Evolutionary conservation across 2,329 filamentous ascomycete genomes (phyloP), one percentile per base, ranked within the genome.

Genomic region (Rutstroemia sp.): DNA sequence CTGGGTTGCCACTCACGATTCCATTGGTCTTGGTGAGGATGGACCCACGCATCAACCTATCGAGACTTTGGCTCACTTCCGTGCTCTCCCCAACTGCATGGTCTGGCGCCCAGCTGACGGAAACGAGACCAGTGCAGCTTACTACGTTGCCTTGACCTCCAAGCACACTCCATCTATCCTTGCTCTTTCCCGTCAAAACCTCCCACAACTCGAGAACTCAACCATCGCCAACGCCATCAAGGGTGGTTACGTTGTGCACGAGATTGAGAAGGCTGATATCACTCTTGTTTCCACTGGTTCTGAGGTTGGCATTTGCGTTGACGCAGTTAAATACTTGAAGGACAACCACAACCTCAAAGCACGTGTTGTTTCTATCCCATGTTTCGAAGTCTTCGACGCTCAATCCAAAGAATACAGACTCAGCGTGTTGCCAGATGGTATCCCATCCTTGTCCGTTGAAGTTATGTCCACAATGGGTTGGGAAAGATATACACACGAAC

Each of bases 401-500:
- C 94, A 99, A 79, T 69, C 80, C 73, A 95, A 96, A 87, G 91
- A 92, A 64, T 99, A 99, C 86, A 86, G 86, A 73, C 87, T 99
- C 66, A 87, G 85, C 65, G 88, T 96, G 64, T 84, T 99, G 62
- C 94, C 92, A 68, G 91, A 96, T 72, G 92, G 92, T 65, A 92
- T 96, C 72, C 92, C 94, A 65, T 84, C 91, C 61, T 75, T 99
- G 75, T 95, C 89, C 56, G 88, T 99, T 66, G 94, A 99, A 81
- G 92, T 91, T 73, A 95, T 96, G 89, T 88, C 83, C 75, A 99
- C 94, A 66, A 86, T 96, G 76, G 94, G 94, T 67, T 99, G 94
- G 94, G 92, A 97, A 83, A 88, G 92, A 75, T 99, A 97, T 79
- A 89, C 91, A 58, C 92, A 99, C 78, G 94, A 99, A 84, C 94